Evolutionary conservation across 345 rosid genomes (phyloP).

Genomic region (Euphorbia peplus): DNA sequence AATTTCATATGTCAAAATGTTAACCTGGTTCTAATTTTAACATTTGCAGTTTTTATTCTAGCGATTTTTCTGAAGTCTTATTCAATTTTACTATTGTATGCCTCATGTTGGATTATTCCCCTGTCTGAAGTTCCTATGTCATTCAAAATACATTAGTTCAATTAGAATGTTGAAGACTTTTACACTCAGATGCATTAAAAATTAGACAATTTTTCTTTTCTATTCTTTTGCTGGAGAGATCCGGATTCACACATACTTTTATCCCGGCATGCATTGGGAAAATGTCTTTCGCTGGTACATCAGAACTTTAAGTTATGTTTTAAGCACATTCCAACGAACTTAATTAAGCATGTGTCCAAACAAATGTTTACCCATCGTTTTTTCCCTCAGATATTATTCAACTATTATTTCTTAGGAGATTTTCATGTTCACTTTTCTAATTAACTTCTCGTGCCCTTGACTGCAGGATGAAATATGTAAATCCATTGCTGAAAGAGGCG

Average conservation of each 20-base stretch:
- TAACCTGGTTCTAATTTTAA: neutral
- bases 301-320: neutral
- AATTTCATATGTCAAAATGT: neutral
- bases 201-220: neutral
- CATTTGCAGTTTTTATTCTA: neutral
- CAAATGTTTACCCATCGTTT: neutral
- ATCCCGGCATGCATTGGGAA: neutral
- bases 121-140: neutral
- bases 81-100: neutral
- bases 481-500: constrained; percentile 85
- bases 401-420: neutral
- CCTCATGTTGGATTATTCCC: neutral
- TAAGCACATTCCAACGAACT: neutral
- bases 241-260: neutral
- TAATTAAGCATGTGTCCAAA: neutral
- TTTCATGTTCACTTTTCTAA: neutral
- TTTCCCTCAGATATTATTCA: neutral
- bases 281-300: neutral
- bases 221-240: neutral
- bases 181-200: neutral
- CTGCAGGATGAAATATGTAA: constrained; percentile 79
- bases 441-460: constrained; percentile 2
- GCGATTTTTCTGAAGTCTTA: neutral
- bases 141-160: neutral
- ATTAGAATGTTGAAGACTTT: neutral